A percentile compares a stretch with the other conserved stretches of the same genome.
Conservation (phyloP, 179 eudicot species). For the Silene vulgaris region DNA sequence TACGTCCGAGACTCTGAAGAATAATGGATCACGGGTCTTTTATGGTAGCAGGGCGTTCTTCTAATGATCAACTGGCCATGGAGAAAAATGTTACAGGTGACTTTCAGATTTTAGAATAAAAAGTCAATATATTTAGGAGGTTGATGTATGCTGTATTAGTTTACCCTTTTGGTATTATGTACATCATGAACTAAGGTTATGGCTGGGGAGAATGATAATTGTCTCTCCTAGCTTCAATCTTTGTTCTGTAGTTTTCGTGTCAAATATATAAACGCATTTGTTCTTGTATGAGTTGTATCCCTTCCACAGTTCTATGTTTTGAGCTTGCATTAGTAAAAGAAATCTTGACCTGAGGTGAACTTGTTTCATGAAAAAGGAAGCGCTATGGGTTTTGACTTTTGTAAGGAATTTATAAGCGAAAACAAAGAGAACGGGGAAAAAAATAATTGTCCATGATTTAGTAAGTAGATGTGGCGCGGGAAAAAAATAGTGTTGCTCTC, state of each 20-base stretch:
- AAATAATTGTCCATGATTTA: too few relatives aligned
- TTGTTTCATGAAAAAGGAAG: too few relatives aligned
- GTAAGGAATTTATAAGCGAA: neutral
- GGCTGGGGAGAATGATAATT: conserved; percentile 20
- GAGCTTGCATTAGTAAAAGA: neutral
- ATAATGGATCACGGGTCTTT: conserved; percentile 67
- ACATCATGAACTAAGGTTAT: conserved; percentile 27
- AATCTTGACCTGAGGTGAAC: neutral
- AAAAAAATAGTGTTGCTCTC: too few relatives aligned
- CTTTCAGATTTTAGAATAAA: conserved; percentile 43
- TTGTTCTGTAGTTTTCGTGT: conserved; percentile 26
- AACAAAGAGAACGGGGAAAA: neutral
- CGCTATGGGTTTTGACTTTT: too few relatives aligned
- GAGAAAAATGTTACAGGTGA: conserved; percentile 33
- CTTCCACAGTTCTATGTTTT: neutral
- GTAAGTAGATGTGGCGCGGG: too few relatives aligned
- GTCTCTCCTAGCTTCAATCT: conserved; percentile 35
- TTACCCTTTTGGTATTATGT: conserved; percentile 34
- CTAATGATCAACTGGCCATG: conserved; percentile 32
- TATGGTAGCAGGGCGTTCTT: conserved; percentile 98
- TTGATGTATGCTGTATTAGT: conserved; percentile 32
- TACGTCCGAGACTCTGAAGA: conserved; percentile 54
- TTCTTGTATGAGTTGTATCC: conserved; percentile 17
- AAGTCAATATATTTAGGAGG: conserved; percentile 29
- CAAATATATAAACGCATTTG: conserved; percentile 25